Conservation (phyloP, 495 filamentous ascomycete genomes). For the Rhypophila decipiens region DNA sequence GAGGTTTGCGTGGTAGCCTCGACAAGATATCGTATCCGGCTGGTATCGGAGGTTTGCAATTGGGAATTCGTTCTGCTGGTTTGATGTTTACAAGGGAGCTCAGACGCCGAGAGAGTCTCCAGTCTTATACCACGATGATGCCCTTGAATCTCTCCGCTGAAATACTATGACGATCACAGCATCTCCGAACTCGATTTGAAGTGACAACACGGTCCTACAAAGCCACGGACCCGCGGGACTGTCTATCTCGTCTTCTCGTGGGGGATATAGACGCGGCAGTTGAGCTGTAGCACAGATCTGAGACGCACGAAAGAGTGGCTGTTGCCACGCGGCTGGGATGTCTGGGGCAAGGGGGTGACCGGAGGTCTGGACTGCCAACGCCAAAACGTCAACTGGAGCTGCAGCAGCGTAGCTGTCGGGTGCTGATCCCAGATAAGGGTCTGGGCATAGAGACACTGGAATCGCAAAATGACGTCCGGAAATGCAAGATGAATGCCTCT, state of each 20-base stretch:
- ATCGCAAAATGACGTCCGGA: neutral
- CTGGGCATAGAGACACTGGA: neutral
- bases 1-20: too few species aligned
- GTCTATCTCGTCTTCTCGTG: neutral
- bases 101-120: neutral
- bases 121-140: neutral
- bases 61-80: too few species aligned
- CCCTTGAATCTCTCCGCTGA: neutral
- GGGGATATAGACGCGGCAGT: neutral
- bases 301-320: neutral
- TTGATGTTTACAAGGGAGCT: too few species aligned
- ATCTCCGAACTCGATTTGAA: neutral
- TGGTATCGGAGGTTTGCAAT: too few species aligned
- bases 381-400: neutral
- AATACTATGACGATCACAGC: neutral
- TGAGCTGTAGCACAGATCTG: neutral
- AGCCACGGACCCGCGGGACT: neutral
- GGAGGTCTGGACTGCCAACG: neutral
- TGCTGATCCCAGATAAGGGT: slow-evolving; percentile 1
- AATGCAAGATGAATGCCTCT: neutral
- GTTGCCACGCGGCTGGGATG: neutral
- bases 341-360: neutral
- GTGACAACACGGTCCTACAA: neutral
- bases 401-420: too few species aligned
- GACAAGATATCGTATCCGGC: too few species aligned